Base-by-base conservation (phyloP, 305 asterid genomes). In the Solanum hybrid region DNA sequence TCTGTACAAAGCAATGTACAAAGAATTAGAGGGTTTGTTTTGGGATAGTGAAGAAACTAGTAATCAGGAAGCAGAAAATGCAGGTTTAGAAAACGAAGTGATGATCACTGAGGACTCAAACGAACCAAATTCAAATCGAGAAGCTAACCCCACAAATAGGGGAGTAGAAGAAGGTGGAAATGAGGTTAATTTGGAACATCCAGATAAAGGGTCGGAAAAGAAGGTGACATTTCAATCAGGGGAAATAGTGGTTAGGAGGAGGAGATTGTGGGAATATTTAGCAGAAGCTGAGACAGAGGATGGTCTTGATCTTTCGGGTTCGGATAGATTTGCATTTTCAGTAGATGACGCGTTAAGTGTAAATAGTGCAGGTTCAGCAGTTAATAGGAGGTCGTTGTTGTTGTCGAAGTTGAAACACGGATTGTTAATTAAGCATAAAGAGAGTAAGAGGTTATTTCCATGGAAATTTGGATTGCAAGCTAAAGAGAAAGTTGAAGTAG, bases 241-340 rank as follows among this genome's bases (percentile, higher is more conserved):
- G 72, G 94, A 92, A 42, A 90, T 93, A 88, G 94, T 92, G 90
- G 91, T 93, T 85, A 92, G 94, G 93, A 96, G 98, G 93, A 94
- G 96, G 89, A 94, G 97, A 90, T 93, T 96, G 66, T 96, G 98
- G 98, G 98, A 96, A 87, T 94, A 71, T 90, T 91, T 96, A 89
- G 96, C 94, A 77, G 98, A 96, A 93, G 98, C 94, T 84, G 96
- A 96, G 75, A 90, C 95, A 32, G 97, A 93, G 86, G 96, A 94
- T 46, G 98, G 98, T 60, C 96, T 96, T 71, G 98, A 96, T 94
- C 94, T 96, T 87, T 96, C 98, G 0, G 98, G 98, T 86, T 96
- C 98, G 14, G 97, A 96, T 80, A 93, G 98, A 89, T 96, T 96
- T 86, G 96, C 98, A 35, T 96, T 96, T 93, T 94, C 98, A 0